Conservation (phyloP, 1,284 basidiomycete genomes). For the Leccinum solheimii region DNA sequence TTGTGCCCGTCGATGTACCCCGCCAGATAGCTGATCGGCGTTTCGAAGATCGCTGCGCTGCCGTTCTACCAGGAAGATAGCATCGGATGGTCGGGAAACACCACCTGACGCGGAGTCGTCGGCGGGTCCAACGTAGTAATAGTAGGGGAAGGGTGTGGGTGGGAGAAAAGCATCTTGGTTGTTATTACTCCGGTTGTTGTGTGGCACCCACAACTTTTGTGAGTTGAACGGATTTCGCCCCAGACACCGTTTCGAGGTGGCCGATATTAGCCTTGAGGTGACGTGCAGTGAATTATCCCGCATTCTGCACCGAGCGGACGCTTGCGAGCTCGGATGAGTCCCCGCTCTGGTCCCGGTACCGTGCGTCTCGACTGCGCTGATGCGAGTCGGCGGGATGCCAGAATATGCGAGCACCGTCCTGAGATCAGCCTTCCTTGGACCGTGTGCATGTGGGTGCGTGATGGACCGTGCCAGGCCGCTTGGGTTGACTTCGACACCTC, state of each 20-base stretch:
- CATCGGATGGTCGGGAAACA: slow-evolving; percentile 39
- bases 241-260: slow-evolving; percentile 73
- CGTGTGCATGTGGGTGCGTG: slow-evolving; percentile 63
- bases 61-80: slow-evolving; percentile 46
- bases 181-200: slow-evolving; percentile 32
- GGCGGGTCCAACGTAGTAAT: background rate
- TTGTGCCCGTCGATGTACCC: slow-evolving; percentile 57
- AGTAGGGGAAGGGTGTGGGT: background rate
- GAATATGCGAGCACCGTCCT: slow-evolving; percentile 47
- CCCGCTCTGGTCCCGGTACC: slow-evolving; percentile 69
- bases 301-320: slow-evolving; percentile 51
- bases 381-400: slow-evolving; percentile 44
- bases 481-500: slow-evolving; percentile 69
- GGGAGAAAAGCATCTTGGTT: background rate
- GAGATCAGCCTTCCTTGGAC: slow-evolving; percentile 55
- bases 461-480: slow-evolving; percentile 56
- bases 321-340: slow-evolving; percentile 65
- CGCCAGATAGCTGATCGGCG: slow-evolving; percentile 46
- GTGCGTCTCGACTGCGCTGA: slow-evolving; percentile 72
- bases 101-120: background rate
- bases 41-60: slow-evolving; percentile 52
- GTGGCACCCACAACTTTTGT: slow-evolving; percentile 58
- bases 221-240: slow-evolving; percentile 43
- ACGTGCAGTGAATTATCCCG: slow-evolving; percentile 56
- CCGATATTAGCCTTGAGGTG: slow-evolving; percentile 72